phyloP scores from a whole-genome alignment of 129 eudicot genomes.

The Sambucus nigra region DNA sequence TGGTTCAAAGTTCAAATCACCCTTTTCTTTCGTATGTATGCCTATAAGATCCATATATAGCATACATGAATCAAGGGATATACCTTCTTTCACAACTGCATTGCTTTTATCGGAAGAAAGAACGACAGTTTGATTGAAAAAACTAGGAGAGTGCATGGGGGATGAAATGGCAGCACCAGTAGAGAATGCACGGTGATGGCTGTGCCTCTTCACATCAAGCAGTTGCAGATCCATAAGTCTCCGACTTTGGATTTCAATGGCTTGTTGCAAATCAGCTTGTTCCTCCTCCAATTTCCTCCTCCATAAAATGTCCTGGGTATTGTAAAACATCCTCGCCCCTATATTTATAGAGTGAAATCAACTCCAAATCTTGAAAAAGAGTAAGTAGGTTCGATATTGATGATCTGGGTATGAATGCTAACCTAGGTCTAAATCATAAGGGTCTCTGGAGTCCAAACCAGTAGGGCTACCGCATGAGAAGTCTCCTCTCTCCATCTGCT shows the following conservation, averaged over 20 bases:
- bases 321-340: constrained; percentile 79
- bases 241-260: constrained; percentile 67
- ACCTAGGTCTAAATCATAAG: constrained; percentile 65
- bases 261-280: constrained; percentile 79
- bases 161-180: constrained; percentile 34
- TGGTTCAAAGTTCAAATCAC: too few species aligned
- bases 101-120: constrained; percentile 28
- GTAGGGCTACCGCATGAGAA: constrained; percentile 67
- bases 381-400: background rate
- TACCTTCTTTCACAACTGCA: constrained; percentile 42
- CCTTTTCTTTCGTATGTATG: too few species aligned
- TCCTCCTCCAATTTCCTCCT: constrained; percentile 78
- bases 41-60: too few species aligned
- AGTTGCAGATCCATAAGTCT: constrained; percentile 75
- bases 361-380: background rate
- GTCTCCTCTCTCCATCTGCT: constrained; percentile 64
- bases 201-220: constrained; percentile 36
- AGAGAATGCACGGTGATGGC: constrained; percentile 50
- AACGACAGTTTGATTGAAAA: constrained; percentile 16
- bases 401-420: constrained; percentile 1
- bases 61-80: constrained; percentile 11
- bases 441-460: constrained; percentile 65
- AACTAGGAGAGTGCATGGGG: constrained; percentile 48
- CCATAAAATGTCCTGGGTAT: constrained; percentile 52
- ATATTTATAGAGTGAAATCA: background rate